phyloP scores from a whole-genome alignment of 768 basidiomycete genomes.

The Agrocybe praecox region DNA sequence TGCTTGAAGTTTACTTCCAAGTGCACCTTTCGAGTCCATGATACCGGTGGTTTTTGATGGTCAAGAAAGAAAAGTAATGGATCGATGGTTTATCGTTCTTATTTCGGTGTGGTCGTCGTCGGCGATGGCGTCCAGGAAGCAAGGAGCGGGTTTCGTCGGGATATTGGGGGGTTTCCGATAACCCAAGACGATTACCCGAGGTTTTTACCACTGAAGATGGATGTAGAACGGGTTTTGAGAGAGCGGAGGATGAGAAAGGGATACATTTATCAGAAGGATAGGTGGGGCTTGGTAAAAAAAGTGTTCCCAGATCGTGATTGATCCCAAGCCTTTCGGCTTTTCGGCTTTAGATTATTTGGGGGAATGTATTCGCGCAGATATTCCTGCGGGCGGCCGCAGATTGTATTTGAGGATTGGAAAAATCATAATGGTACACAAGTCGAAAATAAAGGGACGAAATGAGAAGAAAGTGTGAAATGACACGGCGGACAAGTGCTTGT shows the following conservation, averaged over 20 bases:
- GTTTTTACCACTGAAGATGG: neutral
- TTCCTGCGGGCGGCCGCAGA: neutral
- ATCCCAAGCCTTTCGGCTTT: neutral
- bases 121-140: too few relatives aligned
- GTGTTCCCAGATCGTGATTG: neutral
- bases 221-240: constrained; percentile 17
- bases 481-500: too few relatives aligned
- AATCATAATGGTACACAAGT: too few relatives aligned
- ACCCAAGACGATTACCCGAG: neutral
- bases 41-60: neutral
- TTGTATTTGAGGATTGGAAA: neutral
- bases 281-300: constrained; percentile 4
- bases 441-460: too few relatives aligned
- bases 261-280: neutral
- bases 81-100: neutral
- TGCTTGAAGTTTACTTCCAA: constrained; percentile 38
- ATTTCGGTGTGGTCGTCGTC: neutral
- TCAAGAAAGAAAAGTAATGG: neutral
- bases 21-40: constrained; percentile 18
- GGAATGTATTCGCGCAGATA: neutral
- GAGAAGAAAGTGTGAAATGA: too few relatives aligned
- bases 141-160: neutral
- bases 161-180: neutral
- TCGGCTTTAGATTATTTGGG: constrained; percentile 4
- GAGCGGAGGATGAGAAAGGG: neutral